Conservation (phyloP, 2,329 filamentous ascomycete genomes). For the Helminthosporium solani region DNA sequence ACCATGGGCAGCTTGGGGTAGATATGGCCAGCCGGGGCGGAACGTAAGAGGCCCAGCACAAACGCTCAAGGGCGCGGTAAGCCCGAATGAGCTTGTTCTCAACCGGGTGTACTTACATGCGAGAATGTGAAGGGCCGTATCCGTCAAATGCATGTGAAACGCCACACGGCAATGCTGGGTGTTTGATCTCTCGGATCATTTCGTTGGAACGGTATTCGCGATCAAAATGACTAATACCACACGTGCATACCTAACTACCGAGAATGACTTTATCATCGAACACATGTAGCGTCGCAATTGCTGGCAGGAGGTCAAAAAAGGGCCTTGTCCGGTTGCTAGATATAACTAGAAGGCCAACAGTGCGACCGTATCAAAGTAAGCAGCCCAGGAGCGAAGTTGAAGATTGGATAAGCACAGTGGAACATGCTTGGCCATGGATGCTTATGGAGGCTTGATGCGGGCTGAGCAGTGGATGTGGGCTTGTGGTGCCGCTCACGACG, state of each 20-base stretch:
- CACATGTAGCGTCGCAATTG: no score
- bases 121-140: neutral
- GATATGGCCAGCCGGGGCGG: no score
- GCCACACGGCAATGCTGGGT: constrained; percentile 7
- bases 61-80: constrained; percentile 3
- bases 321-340: no score
- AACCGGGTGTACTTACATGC: neutral
- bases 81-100: neutral
- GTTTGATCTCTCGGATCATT: constrained; percentile 11
- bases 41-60: no score
- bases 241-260: no score
- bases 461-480: constrained; percentile 15
- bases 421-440: constrained; percentile 14
- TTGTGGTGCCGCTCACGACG: constrained; percentile 8
- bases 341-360: no score
- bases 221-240: neutral
- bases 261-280: no score
- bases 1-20: neutral
- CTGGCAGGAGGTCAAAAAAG: no score
- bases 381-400: neutral
- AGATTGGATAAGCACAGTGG: constrained; percentile 2
- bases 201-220: neutral
- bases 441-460: constrained; percentile 13
- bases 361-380: neutral
- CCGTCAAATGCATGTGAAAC: no score